Evolutionary conservation across 2,329 filamentous ascomycete genomes (phyloP).

Genomic region (Trichophyton benhamiae): DNA sequence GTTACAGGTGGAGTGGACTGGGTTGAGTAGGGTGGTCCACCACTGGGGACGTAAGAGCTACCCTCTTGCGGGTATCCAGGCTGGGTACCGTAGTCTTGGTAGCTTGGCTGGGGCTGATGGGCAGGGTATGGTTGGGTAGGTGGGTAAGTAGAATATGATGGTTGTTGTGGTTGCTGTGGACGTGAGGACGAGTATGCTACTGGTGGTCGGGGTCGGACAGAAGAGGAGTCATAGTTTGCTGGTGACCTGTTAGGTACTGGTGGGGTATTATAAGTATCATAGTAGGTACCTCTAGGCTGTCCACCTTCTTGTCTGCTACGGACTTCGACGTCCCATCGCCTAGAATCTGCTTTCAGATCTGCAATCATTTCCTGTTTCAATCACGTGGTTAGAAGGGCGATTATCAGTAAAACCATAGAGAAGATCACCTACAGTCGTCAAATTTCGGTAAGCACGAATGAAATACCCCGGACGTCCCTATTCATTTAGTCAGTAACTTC

Average conservation of each 20-base stretch:
- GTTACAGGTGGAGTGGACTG: slow-evolving; percentile 28
- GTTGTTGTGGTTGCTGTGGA: slow-evolving; percentile 10
- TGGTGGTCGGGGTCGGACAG: slow-evolving; percentile 27
- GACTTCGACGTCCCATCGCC: slow-evolving; percentile 38
- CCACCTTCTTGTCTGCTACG: slow-evolving; percentile 30
- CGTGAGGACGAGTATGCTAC: slow-evolving; percentile 5
- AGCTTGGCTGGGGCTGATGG: slow-evolving; percentile 26
- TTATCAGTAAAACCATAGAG: slow-evolving; percentile 9
- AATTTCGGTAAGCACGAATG: slow-evolving; percentile 65
- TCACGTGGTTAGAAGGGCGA: background rate
- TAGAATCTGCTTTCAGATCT: slow-evolving; percentile 43
- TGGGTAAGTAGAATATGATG: slow-evolving; percentile 26
- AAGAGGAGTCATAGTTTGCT: slow-evolving; percentile 26
- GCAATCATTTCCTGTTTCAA: slow-evolving; percentile 41
- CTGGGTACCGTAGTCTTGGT: slow-evolving; percentile 21
- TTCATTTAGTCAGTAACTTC: slow-evolving; percentile 27
- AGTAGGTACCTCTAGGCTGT: slow-evolving; percentile 32
- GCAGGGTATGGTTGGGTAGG: slow-evolving; percentile 24
- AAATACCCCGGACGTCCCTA: slow-evolving; percentile 60
- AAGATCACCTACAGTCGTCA: slow-evolving; percentile 53
- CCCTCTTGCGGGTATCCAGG: slow-evolving; percentile 20
- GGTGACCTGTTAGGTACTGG: slow-evolving; percentile 28
- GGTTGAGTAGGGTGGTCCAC: slow-evolving; percentile 15
- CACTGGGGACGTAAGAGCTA: slow-evolving; percentile 8
- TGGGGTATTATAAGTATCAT: slow-evolving; percentile 27